These are phyloP conservation scores for Globisporangium camurandrum DNA, from an alignment of 352 stramenopile genomes.

Conservation along the genomic window DNA sequence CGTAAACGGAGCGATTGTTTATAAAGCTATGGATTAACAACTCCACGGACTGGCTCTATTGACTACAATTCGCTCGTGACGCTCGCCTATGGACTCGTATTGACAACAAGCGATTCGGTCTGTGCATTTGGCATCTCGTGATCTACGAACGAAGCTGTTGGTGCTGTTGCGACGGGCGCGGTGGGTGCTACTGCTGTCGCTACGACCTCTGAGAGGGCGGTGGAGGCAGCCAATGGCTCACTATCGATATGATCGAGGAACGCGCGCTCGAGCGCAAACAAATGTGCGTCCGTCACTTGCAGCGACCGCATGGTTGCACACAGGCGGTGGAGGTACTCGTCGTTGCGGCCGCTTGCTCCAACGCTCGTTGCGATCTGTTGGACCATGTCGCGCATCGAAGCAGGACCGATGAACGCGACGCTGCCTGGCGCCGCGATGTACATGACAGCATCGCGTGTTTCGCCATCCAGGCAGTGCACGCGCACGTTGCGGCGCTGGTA, in stretches of 20 bases:
- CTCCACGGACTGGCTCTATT: too few relatives aligned
- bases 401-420: slow-evolving; percentile 73
- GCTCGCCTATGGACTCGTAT: too few relatives aligned
- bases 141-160: too few relatives aligned
- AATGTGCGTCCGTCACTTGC: slow-evolving; percentile 65
- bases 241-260: slow-evolving; percentile 46
- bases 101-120: too few relatives aligned
- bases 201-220: neutral
- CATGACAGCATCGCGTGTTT: slow-evolving; percentile 58
- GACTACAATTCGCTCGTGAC: too few relatives aligned
- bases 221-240: neutral
- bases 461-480: slow-evolving; percentile 67
- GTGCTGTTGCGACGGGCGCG: too few relatives aligned
- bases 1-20: too few relatives aligned
- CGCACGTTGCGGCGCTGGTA: slow-evolving; percentile 76
- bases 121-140: too few relatives aligned
- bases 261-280: slow-evolving; percentile 62
- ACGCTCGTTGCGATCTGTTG: slow-evolving; percentile 64
- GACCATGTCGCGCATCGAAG: slow-evolving; percentile 64
- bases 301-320: slow-evolving; percentile 73
- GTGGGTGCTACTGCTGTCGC: neutral
- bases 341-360: slow-evolving; percentile 71
- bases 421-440: slow-evolving; percentile 85
- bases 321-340: slow-evolving; percentile 81
- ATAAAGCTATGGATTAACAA: too few relatives aligned